These are phyloP conservation scores for Epichloe sibirici DNA, from an alignment of 2,329 filamentous ascomycete genomes.

Conservation along the genomic window DNA sequence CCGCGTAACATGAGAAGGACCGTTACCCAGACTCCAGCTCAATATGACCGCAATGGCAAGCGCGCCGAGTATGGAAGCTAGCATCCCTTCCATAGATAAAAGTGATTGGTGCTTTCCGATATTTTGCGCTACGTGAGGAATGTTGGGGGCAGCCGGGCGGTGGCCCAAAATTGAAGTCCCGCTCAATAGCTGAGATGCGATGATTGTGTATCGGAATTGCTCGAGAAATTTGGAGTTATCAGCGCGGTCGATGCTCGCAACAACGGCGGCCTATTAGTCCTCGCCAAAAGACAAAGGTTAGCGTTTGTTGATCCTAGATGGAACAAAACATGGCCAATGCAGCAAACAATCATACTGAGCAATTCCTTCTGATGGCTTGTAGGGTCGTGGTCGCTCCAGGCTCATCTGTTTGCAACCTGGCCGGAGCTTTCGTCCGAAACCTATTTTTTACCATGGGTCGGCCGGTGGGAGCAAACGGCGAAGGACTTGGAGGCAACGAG, in stretches of 20 bases:
- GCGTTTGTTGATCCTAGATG: not conserved
- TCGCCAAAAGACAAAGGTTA: not conserved
- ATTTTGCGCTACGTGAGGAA: conserved; percentile 7
- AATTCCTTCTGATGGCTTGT: conserved; percentile 34
- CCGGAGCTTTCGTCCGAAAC: conserved; percentile 37
- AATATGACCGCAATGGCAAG: conserved; percentile 58
- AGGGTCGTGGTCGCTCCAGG: conserved; percentile 21
- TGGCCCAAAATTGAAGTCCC: conserved; percentile 44
- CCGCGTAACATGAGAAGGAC: conserved; percentile 40
- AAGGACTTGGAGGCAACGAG: conserved; percentile 35
- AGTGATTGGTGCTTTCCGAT: conserved; percentile 15
- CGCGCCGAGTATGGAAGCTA: conserved; percentile 40
- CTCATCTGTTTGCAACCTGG: conserved; percentile 30
- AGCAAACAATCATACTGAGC: conserved; percentile 30
- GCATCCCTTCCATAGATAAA: conserved; percentile 30
- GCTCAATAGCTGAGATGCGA: conserved; percentile 79
- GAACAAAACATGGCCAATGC: not conserved
- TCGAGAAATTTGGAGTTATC: conserved; percentile 82
- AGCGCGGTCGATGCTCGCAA: conserved; percentile 58
- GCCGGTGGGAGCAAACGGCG: conserved; percentile 43
- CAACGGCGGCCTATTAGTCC: conserved; percentile 48
- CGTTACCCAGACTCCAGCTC: conserved; percentile 52
- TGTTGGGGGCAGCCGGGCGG: conserved; percentile 13
- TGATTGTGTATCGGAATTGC: conserved; percentile 84
- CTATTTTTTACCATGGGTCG: conserved; percentile 40